These are phyloP conservation scores for Carex cristatella DNA, from an alignment of 176 grass and related monocot genomes.

Conservation along the genomic window DNA sequence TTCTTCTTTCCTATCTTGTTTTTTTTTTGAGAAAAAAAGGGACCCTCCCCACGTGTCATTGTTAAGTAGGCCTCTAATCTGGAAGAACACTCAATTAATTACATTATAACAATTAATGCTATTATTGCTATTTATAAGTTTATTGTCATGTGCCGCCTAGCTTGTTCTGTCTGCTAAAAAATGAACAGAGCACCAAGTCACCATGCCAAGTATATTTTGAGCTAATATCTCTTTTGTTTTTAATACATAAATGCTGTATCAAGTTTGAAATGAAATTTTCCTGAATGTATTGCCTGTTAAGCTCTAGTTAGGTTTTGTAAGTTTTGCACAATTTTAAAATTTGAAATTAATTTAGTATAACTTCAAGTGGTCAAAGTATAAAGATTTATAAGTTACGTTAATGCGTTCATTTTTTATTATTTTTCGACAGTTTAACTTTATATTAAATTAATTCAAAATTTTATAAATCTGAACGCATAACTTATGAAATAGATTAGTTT, in stretches of 20 bases:
- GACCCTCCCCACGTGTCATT: background rate
- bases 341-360: too few species aligned
- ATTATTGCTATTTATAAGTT: background rate
- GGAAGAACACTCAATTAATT: background rate
- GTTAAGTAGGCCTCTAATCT: background rate
- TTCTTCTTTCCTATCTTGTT: background rate
- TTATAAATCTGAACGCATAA: too few species aligned
- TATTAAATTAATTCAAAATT: too few species aligned
- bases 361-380: too few species aligned
- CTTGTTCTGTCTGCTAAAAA: background rate
- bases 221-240: background rate
- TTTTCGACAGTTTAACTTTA: too few species aligned
- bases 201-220: background rate
- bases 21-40: too few species aligned
- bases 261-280: background rate
- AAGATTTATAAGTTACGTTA: too few species aligned
- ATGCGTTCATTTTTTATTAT: too few species aligned
- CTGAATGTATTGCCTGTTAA: background rate
- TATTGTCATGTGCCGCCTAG: background rate
- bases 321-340: too few species aligned
- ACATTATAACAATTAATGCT: background rate
- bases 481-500: too few species aligned
- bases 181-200: background rate
- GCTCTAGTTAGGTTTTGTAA: too few species aligned
- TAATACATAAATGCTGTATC: background rate